phyloP scores from a whole-genome alignment of 768 basidiomycete species.

The Termitomyces sp. region DNA sequence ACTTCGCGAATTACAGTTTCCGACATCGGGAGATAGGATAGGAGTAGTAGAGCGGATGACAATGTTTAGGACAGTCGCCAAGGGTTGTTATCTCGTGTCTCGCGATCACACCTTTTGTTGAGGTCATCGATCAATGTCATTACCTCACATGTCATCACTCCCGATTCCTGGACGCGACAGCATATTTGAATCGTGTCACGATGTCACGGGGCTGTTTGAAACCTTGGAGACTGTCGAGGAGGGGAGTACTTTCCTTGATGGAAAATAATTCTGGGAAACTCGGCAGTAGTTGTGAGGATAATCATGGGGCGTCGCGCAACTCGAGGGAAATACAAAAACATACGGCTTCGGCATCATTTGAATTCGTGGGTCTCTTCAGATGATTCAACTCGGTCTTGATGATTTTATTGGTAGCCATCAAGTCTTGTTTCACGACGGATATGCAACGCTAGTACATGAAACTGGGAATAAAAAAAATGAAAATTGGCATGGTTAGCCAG shows the following conservation, averaged over 20 bases:
- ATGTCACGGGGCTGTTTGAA: no score
- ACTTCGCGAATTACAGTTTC: slow-evolving; percentile 38
- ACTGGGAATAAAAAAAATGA: not conserved
- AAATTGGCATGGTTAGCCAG: not conserved
- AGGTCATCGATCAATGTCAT: not conserved
- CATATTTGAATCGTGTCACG: no score
- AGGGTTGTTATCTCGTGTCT: not conserved
- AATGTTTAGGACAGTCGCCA: not conserved
- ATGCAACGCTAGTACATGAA: no score
- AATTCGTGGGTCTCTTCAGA: not conserved
- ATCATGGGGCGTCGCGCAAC: not conserved
- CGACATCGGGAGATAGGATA: slow-evolving; percentile 16
- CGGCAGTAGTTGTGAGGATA: not conserved
- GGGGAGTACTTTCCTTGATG: not conserved
- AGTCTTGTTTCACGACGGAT: not conserved
- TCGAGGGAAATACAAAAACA: not conserved
- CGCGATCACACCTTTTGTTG: not conserved
- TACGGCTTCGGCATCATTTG: not conserved
- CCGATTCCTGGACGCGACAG: not conserved
- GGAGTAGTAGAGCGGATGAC: no score
- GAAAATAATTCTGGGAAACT: not conserved
- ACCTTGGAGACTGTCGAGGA: no score
- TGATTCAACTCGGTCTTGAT: not conserved
- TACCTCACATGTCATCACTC: not conserved
- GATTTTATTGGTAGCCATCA: not conserved